Conservation (phyloP, 345 rosid genomes). For the Odontarrhena argentea region DNA sequence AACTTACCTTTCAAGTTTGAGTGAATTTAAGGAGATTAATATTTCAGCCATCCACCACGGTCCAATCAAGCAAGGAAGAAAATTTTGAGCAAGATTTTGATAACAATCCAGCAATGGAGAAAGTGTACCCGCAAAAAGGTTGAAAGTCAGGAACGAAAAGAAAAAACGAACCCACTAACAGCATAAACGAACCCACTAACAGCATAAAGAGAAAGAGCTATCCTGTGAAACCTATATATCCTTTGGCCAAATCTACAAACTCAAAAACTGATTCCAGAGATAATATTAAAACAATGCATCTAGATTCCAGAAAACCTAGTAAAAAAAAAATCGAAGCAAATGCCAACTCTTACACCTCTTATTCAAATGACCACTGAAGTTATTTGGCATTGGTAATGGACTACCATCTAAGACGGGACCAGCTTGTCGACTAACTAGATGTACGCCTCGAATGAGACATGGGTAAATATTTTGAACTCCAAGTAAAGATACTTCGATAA, state of each 20-base stretch:
- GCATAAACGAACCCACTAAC: background rate
- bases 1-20: background rate
- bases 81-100: conserved; percentile 15
- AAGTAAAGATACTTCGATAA: conserved; percentile 5
- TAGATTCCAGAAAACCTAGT: conserved; percentile 1
- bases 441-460: conserved; percentile 15
- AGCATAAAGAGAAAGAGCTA: background rate
- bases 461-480: background rate
- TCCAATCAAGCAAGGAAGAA: background rate
- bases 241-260: background rate
- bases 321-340: background rate
- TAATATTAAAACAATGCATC: background rate
- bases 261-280: conserved; percentile 9
- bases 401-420: conserved; percentile 18
- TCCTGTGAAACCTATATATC: background rate
- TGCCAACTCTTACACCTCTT: conserved; percentile 22
- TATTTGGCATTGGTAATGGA: conserved; percentile 13
- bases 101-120: background rate
- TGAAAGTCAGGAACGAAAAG: background rate
- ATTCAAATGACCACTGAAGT: conserved; percentile 2
- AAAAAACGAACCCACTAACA: background rate
- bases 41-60: conserved; percentile 15
- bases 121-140: conserved; percentile 5
- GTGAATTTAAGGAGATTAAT: background rate
- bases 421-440: conserved; percentile 33